Percentiles rank a stretch among this genome's conserved stretches.
These are phyloP conservation scores for Castanea crenata DNA, from an alignment of 306 rosid species.

Conservation along the genomic window DNA sequence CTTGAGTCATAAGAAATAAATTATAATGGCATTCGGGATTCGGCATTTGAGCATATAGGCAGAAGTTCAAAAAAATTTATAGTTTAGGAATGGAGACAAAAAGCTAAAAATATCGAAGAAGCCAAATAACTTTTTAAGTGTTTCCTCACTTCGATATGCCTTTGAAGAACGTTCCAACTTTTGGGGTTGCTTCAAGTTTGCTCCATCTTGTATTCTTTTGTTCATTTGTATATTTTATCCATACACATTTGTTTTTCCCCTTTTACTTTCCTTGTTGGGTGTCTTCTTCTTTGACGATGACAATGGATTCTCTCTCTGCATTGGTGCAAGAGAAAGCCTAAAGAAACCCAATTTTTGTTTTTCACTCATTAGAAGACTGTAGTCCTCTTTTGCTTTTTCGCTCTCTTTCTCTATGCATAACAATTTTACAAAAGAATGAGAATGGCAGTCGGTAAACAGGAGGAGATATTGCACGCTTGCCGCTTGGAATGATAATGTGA, in stretches of 20 bases:
- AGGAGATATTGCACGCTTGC: conserved; percentile 28
- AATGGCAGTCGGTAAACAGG: conserved; percentile 9
- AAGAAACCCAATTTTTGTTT: conserved; percentile 31
- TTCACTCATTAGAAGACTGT: conserved; percentile 13
- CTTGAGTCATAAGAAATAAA: conserved; percentile 8
- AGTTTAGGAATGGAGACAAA: conserved; percentile 24
- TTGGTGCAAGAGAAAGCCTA: conserved; percentile 78
- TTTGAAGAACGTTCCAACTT: conserved; percentile 54
- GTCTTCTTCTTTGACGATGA: conserved; percentile 62
- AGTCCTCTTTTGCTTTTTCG: conserved; percentile 25
- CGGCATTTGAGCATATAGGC: background rate
- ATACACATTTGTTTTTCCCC: background rate
- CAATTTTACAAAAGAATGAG: background rate
- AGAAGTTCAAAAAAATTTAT: background rate
- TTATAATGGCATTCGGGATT: background rate
- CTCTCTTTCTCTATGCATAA: background rate
- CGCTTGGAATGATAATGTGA: conserved; percentile 25
- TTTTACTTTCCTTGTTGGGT: conserved; percentile 54
- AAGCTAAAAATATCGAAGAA: conserved; percentile 24
- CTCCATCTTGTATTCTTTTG: conserved; percentile 30
- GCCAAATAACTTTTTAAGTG: conserved; percentile 32
- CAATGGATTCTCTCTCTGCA: conserved; percentile 45
- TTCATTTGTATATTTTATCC: conserved; percentile 22
- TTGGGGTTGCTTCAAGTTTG: conserved; percentile 54
- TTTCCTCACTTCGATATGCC: conserved; percentile 32